A percentile compares a stretch with the other conserved stretches of the same genome.
Evolutionary conservation across 495 filamentous ascomycete genomes (phyloP).

Genomic region (Xylaria palmicola): DNA sequence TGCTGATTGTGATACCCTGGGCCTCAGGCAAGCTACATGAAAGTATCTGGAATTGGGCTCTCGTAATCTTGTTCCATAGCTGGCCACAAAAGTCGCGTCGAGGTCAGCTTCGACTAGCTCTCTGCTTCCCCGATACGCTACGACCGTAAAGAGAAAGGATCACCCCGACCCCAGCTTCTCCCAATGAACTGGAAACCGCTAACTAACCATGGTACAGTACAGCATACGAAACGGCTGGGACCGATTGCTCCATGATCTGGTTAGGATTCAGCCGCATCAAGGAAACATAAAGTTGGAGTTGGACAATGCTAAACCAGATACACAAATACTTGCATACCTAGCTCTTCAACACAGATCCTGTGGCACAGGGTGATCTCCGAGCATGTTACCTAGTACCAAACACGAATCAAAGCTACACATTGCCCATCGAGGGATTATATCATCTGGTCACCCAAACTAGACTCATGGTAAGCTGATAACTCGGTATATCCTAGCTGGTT

Average conservation of each 20-base stretch:
- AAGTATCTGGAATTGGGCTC: neutral
- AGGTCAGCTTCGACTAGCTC: neutral
- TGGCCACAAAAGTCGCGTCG: neutral
- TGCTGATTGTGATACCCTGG: neutral
- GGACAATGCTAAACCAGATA: neutral
- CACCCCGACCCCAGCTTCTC: neutral
- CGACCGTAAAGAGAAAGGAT: neutral
- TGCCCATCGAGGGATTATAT: too few species aligned
- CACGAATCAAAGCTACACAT: too few species aligned
- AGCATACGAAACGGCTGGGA: neutral
- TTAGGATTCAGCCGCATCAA: neutral
- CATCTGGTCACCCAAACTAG: too few species aligned
- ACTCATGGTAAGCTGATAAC: too few species aligned
- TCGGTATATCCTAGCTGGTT: too few species aligned
- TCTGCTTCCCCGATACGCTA: slow-evolving; percentile 3
- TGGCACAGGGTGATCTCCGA: neutral
- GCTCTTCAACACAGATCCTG: neutral
- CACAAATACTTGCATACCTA: neutral
- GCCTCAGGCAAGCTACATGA: neutral
- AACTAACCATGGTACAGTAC: neutral
- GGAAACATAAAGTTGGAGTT: neutral
- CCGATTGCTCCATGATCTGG: neutral
- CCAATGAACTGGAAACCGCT: neutral
- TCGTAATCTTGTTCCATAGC: neutral
- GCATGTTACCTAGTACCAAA: too few species aligned